Base-by-base conservation (phyloP, 495 filamentous ascomycete genomes). In the Extremus antarcticus region DNA sequence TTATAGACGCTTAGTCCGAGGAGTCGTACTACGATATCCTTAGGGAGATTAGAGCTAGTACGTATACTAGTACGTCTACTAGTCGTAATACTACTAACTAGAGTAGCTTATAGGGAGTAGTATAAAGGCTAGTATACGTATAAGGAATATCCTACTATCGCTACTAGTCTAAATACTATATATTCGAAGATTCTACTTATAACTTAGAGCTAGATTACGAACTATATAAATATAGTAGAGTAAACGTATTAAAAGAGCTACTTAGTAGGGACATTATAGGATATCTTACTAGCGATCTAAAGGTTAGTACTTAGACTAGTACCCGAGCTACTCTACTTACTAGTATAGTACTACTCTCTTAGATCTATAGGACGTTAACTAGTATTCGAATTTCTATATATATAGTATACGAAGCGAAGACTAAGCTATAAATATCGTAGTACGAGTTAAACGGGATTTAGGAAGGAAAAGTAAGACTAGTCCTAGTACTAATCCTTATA, bases 161-260 rank as follows among this genome's bases (percentile, higher is more conserved):
- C 21, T 32, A 20, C 40, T 41, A 35, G 43, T n/a, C 19, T 17
- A n/a, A 41, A 39, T 17, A 39, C 9, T 39, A 39, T 25, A 41
- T 38, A n/a, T 45, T 56, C 32, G 21, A 56, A 60, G 25, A 56
- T 51, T 43, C 29, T 47, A 56, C n/a, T 21, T 51, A 48, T 53
- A 51, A 41, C 20, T 21, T 39, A 17, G 41, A 23, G 39, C 38
- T 7, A 43, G n/a, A 50, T 17, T 49, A 55, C 21, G n/a, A 49
- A 40, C 40, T 40, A 11, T 48, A 55, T 20, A 19, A 49, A 35
- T 10, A 20, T 48, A 48, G 56, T 24, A 39, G 57, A 43, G 46
- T 38, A 55, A 39, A 39, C n/a, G n/a, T 39, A 39, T 39, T 9
- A 39, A 9, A 39, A 39, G 35, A 39, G 35, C n/a, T 39, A 39